These are phyloP conservation scores for Nicotiana tabacum DNA, from an alignment of 257 asterid genomes.

Conservation along the genomic window DNA sequence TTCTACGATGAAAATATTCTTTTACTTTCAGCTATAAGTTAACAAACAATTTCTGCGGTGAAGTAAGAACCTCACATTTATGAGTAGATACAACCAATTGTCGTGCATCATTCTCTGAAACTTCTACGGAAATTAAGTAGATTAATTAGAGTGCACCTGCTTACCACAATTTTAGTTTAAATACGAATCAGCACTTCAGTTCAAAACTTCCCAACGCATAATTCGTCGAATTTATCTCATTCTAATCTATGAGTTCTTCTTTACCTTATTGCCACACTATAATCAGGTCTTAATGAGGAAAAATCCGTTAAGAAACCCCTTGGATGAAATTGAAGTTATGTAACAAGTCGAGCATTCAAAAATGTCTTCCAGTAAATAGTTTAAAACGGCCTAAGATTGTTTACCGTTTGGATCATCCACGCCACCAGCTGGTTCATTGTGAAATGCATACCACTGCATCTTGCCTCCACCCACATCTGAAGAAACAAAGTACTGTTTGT, in stretches of 20 bases:
- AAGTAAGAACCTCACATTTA: not conserved
- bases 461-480: conserved; percentile 98
- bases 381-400: not conserved
- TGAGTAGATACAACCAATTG: not conserved
- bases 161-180: not conserved
- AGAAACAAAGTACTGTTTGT: conserved; percentile 95
- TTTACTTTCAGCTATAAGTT: not conserved
- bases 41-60: not conserved
- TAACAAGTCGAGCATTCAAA: not conserved
- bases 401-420: conserved; percentile 55
- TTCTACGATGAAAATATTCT: not conserved
- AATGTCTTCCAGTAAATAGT: not conserved
- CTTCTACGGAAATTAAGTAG: not conserved
- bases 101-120: not conserved
- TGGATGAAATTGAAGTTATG: not conserved
- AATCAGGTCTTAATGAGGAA: not conserved
- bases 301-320: not conserved
- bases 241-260: not conserved
- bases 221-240: not conserved
- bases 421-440: conserved; percentile 83
- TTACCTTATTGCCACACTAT: not conserved
- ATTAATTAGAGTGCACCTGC: not conserved
- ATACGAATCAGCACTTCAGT: not conserved
- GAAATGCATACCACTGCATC: conserved; percentile 99
- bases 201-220: not conserved